Conservation (phyloP, 2,329 filamentous ascomycete genomes). For the Aquanectria penicillioides region DNA sequence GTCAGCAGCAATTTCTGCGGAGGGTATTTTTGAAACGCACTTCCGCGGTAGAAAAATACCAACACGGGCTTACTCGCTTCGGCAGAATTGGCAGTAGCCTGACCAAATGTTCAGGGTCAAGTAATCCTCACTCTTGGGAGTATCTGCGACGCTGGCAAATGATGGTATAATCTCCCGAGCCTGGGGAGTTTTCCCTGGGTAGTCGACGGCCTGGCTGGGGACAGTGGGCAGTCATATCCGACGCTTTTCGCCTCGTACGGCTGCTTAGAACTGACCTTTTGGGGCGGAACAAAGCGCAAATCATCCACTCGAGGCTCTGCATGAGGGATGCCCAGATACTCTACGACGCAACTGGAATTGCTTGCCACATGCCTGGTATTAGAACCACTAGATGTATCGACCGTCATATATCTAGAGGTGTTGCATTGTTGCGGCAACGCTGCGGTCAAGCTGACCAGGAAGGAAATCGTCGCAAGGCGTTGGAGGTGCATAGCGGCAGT, state of each 20-base stretch:
- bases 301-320: slow-evolving; percentile 49
- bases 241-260: slow-evolving; percentile 23
- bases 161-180: slow-evolving; percentile 32
- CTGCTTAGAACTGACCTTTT: slow-evolving; percentile 32
- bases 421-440: too few species aligned
- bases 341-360: slow-evolving; percentile 44
- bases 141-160: slow-evolving; percentile 33
- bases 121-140: slow-evolving; percentile 34
- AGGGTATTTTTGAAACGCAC: neutral
- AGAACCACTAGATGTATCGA: slow-evolving; percentile 46
- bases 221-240: slow-evolving; percentile 34
- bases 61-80: slow-evolving; percentile 31
- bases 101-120: slow-evolving; percentile 38
- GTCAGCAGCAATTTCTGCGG: neutral
- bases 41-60: slow-evolving; percentile 36
- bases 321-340: slow-evolving; percentile 54
- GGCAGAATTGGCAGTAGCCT: slow-evolving; percentile 25
- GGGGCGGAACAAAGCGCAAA: slow-evolving; percentile 50
- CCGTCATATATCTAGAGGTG: slow-evolving; percentile 31
- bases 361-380: slow-evolving; percentile 46
- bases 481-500: too few species aligned
- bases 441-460: too few species aligned
- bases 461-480: too few species aligned
- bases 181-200: slow-evolving; percentile 32
- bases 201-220: slow-evolving; percentile 30